These are phyloP conservation scores for Phytophthora pistaciae DNA, from an alignment of 352 stramenopile species.

Conservation along the genomic window DNA sequence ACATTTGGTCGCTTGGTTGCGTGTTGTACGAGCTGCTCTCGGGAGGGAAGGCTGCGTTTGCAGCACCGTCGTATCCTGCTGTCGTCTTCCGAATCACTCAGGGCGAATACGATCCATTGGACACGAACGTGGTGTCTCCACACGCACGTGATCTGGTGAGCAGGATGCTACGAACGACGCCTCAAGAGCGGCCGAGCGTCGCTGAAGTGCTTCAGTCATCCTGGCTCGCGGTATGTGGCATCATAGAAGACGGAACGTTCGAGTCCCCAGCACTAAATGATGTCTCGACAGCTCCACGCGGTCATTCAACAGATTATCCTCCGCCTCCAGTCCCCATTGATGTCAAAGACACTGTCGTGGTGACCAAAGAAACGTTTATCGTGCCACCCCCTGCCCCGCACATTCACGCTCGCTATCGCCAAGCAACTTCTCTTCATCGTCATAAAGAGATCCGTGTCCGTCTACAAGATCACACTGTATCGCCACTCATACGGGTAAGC, in stretches of 20 bases:
- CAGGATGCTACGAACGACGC: constrained; percentile 39
- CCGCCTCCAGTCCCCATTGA: background rate
- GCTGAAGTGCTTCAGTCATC: constrained; percentile 21
- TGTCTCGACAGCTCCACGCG: background rate
- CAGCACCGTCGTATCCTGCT: constrained; percentile 49
- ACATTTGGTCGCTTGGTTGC: constrained; percentile 88
- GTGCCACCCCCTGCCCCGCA: constrained; percentile 5
- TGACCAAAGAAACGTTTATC: background rate
- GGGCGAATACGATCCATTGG: constrained; percentile 41
- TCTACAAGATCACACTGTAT: background rate
- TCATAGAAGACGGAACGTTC: background rate
- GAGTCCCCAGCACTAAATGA: background rate
- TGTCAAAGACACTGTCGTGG: background rate
- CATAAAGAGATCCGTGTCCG: background rate
- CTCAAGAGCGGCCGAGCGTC: constrained; percentile 20
- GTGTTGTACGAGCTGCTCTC: constrained; percentile 78
- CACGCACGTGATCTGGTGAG: constrained; percentile 29
- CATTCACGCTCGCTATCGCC: background rate
- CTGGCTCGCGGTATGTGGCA: constrained; percentile 8
- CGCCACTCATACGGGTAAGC: constrained; percentile 19
- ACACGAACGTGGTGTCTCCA: constrained; percentile 12
- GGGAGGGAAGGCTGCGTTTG: constrained; percentile 66
- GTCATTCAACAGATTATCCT: background rate
- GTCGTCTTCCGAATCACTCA: constrained; percentile 60
- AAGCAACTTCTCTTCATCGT: background rate